Evolutionary conservation across 768 basidiomycete genomes (phyloP), one percentile per base, ranked within the genome.

Genomic region (Termitomyces sp.): DNA sequence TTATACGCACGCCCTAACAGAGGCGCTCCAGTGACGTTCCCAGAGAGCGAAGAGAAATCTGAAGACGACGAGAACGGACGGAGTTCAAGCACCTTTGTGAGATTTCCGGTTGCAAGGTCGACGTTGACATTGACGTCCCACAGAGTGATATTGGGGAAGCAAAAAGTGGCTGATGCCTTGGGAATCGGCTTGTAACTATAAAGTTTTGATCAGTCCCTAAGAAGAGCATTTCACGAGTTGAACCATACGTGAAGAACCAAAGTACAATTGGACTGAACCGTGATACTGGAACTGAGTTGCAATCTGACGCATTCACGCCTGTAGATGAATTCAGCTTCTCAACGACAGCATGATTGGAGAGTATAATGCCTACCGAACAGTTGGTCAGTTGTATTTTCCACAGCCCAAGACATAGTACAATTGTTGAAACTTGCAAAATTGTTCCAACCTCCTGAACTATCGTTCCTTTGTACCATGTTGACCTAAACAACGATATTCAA

Each of bases 201-300:
- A 20, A 24, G 9, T 14, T 13, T 36, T 24, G 30, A 6, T 46
- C n/a, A 28, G 30, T 48, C 20, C 26, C 18, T 38, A 13, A 4
- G 11, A 13, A 24, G 32, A 16, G n/a, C 2, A 10, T 20, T n/a
- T 18, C 13, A 46, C n/a, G 4, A 22, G 28, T 48, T 65, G 36
- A 24, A 2, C 68, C 68, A 65, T 73, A 77, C 46, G 71, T 72
- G 67, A 83, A 83, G 66, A 82, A 80, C 84, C 82, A 85, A 64
- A 84, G 82, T 22, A 81, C 71, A 18, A 81, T 72, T 0, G 83
- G 82, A 16, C 68, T 73, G 41, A 81, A 81, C 44, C 77, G 68
- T 11, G 67, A 62, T 3, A 71, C 69, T 9, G 65, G 57, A 20
- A 55, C 6, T 28, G 63, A 44, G 20, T 43, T 64, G 46, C 76